Base-by-base conservation (phyloP, 768 basidiomycete genomes). In the Lentinus tigrinus region DNA sequence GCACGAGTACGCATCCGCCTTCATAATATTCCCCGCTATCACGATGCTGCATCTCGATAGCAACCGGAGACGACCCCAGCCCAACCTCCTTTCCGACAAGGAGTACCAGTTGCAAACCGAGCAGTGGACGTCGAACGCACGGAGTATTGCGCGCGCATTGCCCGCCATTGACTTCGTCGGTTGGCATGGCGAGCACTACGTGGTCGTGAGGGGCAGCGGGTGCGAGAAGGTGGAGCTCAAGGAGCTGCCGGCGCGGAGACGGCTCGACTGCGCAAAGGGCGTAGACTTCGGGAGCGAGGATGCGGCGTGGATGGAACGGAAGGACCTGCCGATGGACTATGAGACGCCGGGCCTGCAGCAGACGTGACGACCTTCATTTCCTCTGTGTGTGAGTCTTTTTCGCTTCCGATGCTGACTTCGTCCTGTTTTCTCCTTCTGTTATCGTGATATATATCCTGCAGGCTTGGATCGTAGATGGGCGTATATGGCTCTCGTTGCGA, bases 301-400 rank as follows among this genome's bases (percentile, higher is more conserved):
- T 66, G 83, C 81, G 28, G 76, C 80, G 43, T 87, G 85, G 85
- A 70, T 85, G 67, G 86, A 87, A 72, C 75, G 85, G 65, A 88
- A 85, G 72, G 86, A 89, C 62, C 83, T 89, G n/a, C 86, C 85
- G 54, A 86, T 87, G 74, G 86, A 87, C 70, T 88, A 86, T 72
- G 86, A 87, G 74, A 78, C 81, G 74, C 81, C 85, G 14, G 81
- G 78, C 10, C 67, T 80, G 65, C 73, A 76, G 58, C 55, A 57
- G 60, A 53, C 46, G 47, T 62, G 61, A 62, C 23, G 36, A 4
- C 5, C 8, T 17, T 19, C 31, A 21, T 23, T n/a, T 37, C 19
- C n/a, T 42, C 14, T 42, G n/a, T n/a, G 40, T 8, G 16, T 17
- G 19, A 2, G 40, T 16, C 16, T 48, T 34, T 17, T 17, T 31